Base-by-base conservation (phyloP, 1,284 basidiomycete species). In the Schizophyllum amplum region DNA sequence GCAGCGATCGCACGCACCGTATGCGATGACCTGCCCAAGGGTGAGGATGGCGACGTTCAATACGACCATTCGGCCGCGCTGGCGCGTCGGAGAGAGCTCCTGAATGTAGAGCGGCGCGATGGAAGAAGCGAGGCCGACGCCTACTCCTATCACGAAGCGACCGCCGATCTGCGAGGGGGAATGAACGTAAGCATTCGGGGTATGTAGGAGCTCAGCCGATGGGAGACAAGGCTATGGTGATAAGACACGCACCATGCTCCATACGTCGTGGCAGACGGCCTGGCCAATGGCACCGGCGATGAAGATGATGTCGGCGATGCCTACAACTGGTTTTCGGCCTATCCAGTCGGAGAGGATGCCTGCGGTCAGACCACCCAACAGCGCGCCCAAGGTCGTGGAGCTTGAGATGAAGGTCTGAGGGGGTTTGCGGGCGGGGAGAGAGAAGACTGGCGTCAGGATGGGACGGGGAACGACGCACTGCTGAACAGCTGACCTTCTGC, bases 61-160 rank as follows among this genome's bases (percentile, higher is more conserved):
- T 22, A 83, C 82, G 4, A 92, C 90, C 79, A 93, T 83, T 25
- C 87, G 75, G 0, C 90, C 91, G 15, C 90, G 78, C 48, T 89
- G 77, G 26, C 80, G 75, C 3, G 87, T 90, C 0, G 90, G 90
- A 0, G 88, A 84, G 23, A 93, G 78, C 68, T 93, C 91, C 65
- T 90, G 87, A 56, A 94, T 91, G 67, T 92, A 92, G 4, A 93
- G 74, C 2, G 90, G 89, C 0, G 88, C 86, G 54, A 90, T 81
- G 64, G 89, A 91, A 5, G 86, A 81, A n/a, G 89, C 88, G 1
- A 90, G 71, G 6, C 86, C 84, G 3, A 87, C 83, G 24, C 79
- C 83, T 22, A 83, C 69, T 24, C 88, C 89, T 55, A 92, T 82
- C 58, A 92, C 70, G 69, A 92, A 87, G 26, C 90, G 80, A 6